Percentiles rank a stretch among this genome's conserved stretches.
Evolutionary conservation across 2,329 filamentous ascomycete species (phyloP).

Genomic region (Pezicula radicicola): DNA sequence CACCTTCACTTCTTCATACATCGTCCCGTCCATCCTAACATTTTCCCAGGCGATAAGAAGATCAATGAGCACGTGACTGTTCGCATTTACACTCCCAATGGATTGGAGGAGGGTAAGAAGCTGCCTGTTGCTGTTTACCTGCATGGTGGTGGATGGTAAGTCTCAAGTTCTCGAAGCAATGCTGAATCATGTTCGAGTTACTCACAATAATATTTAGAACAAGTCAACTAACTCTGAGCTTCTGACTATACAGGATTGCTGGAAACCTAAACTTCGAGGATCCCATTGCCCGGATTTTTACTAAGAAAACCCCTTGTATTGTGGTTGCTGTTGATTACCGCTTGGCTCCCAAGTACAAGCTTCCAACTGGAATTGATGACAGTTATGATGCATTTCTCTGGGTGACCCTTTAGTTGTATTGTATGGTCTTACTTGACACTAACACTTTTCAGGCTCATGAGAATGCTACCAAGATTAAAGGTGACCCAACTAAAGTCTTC

Average conservation of each 20-base stretch:
- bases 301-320: constrained; percentile 26
- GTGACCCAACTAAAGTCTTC: constrained; percentile 12
- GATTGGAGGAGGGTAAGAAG: constrained; percentile 4
- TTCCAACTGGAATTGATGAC: constrained; percentile 28
- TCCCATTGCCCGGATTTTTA: constrained; percentile 28
- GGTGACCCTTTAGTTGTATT: constrained; percentile 7
- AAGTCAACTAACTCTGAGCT: too few relatives aligned
- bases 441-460: constrained; percentile 10
- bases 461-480: constrained; percentile 9
- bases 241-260: constrained; percentile 9
- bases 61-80: constrained; percentile 15
- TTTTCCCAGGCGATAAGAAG: constrained; percentile 9
- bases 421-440: neutral
- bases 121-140: constrained; percentile 32
- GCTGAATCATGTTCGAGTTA: too few relatives aligned
- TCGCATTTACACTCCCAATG: constrained; percentile 20
- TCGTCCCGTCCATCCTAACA: neutral
- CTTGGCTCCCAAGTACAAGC: constrained; percentile 15
- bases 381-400: constrained; percentile 16
- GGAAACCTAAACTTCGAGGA: constrained; percentile 34
- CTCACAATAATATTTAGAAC: too few relatives aligned
- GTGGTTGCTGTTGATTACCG: constrained; percentile 33
- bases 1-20: neutral
- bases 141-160: constrained; percentile 31
- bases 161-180: too few relatives aligned